Percentiles rank a stretch among this genome's conserved stretches.
Conservation (phyloP, 345 rosid species). For the Ailanthus altissimus region DNA sequence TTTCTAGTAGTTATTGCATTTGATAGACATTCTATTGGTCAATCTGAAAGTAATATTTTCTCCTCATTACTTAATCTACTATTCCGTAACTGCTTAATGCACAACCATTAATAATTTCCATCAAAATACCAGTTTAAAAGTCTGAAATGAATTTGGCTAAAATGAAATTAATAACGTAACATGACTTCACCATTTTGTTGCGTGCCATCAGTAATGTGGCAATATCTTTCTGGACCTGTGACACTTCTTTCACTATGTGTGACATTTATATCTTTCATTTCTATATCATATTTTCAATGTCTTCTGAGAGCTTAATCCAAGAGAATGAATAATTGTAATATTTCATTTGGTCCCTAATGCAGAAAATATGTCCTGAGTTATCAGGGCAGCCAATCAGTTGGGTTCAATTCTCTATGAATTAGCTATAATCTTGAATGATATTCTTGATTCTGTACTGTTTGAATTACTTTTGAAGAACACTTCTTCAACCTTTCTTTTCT, state of each 20-base stretch:
- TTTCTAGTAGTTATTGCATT: neutral
- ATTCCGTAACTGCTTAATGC: neutral
- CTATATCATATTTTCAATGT: neutral
- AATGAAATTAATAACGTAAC: neutral
- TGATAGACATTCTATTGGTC: neutral
- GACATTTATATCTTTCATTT: slow-evolving; percentile 7
- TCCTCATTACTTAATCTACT: neutral
- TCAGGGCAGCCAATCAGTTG: neutral
- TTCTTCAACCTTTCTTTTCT: neutral
- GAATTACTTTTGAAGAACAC: neutral
- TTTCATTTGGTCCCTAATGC: neutral
- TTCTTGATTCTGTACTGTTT: neutral
- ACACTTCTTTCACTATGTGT: neutral
- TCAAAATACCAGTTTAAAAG: too few species aligned
- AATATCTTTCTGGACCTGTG: neutral
- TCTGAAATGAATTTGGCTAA: neutral
- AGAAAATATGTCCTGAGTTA: neutral
- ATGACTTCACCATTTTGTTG: neutral
- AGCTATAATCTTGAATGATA: slow-evolving; percentile 2
- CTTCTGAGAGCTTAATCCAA: neutral
- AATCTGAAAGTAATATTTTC: neutral
- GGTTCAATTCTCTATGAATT: slow-evolving; percentile 1
- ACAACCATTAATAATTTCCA: neutral
- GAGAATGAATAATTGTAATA: slow-evolving; percentile 6
- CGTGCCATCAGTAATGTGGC: neutral